Evolutionary conservation across 345 rosid species (phyloP).

Genomic region (Abelmoschus esculentus): DNA sequence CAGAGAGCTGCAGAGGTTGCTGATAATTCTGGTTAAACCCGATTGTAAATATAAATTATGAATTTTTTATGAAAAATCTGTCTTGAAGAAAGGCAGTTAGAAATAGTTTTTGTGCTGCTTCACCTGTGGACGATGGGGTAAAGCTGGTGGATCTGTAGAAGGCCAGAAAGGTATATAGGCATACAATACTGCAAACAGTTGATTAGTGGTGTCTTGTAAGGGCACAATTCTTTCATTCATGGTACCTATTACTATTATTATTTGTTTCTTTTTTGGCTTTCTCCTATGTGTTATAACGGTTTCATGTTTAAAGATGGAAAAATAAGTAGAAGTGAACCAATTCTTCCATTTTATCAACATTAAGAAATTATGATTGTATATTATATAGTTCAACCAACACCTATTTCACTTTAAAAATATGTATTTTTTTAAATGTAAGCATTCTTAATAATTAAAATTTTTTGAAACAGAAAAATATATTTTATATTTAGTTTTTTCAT

Average conservation of each 20-base stretch:
- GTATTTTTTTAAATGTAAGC: too few relatives aligned
- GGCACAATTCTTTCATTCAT: constrained; percentile 29
- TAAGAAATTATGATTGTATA: not conserved
- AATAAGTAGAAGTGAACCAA: constrained; percentile 14
- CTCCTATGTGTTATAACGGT: constrained; percentile 25
- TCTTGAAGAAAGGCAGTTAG: constrained; percentile 19
- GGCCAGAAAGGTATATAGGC: constrained; percentile 13
- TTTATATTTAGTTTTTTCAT: too few relatives aligned
- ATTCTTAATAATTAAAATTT: too few relatives aligned
- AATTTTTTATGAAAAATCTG: constrained; percentile 14
- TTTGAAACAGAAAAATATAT: too few relatives aligned
- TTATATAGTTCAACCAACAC: too few relatives aligned
- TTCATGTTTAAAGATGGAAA: constrained; percentile 24
- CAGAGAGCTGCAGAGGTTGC: constrained; percentile 99
- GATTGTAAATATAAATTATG: constrained; percentile 31
- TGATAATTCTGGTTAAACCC: constrained; percentile 54
- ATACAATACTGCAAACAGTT: constrained; percentile 13
- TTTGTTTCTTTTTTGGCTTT: too few relatives aligned
- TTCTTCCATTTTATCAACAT: not conserved
- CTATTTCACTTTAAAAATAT: too few relatives aligned
- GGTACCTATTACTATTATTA: too few relatives aligned
- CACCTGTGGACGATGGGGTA: constrained; percentile 11
- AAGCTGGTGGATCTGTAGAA: constrained; percentile 15
- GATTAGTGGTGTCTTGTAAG: constrained; percentile 18
- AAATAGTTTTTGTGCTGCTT: constrained; percentile 25